These are phyloP conservation scores for Aureobasidium sp. DNA, from an alignment of 2,329 filamentous ascomycete species.

Conservation along the genomic window DNA sequence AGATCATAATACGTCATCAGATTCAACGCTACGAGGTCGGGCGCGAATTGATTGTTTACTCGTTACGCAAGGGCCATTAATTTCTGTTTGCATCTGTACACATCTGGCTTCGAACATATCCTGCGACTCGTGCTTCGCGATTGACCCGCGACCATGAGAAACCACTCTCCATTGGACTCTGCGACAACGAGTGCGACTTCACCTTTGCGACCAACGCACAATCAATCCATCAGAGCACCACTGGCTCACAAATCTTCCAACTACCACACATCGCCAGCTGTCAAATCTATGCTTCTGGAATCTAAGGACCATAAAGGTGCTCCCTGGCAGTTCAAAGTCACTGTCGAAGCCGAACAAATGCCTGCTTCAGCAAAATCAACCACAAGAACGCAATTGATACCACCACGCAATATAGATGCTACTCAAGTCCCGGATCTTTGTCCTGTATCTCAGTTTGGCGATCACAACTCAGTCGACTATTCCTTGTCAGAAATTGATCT, in stretches of 20 bases:
- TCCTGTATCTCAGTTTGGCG: not conserved
- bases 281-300: conserved; percentile 38
- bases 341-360: conserved; percentile 38
- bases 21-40: not conserved
- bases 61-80: not conserved
- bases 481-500: not conserved
- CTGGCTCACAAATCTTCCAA: conserved; percentile 24
- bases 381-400: not conserved
- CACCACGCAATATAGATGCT: not conserved
- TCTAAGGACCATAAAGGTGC: conserved; percentile 32
- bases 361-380: not conserved
- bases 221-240: not conserved
- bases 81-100: not conserved
- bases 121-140: not conserved
- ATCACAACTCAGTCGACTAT: not conserved
- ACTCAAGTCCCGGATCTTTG: not conserved
- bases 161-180: conserved; percentile 24
- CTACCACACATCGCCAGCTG: conserved; percentile 25
- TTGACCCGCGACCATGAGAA: not conserved
- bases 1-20: not conserved
- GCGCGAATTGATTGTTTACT: conserved; percentile 5
- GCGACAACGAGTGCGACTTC: conserved; percentile 25
- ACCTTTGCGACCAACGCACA: conserved; percentile 14
- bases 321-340: conserved; percentile 43
- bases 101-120: not conserved